Percentiles rank a stretch among this genome's conserved stretches.
phyloP scores from a whole-genome alignment of 805 yeast genomes.

The Nakazawaea ambrosiae region DNA sequence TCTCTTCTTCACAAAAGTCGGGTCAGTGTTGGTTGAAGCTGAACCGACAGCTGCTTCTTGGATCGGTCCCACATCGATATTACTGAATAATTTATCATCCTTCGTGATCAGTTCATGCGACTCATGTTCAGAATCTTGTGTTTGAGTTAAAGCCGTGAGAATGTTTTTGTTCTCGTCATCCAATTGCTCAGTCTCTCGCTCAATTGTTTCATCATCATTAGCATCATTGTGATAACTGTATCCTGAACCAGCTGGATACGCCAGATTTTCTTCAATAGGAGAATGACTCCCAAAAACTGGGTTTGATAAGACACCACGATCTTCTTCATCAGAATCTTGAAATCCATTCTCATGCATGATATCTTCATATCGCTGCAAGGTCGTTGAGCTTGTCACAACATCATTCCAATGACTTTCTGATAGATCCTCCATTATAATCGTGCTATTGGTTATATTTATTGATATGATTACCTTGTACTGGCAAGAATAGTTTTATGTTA shows the following conservation, averaged over 20 bases:
- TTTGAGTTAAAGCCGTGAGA: slow-evolving; percentile 36
- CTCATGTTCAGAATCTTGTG: slow-evolving; percentile 17
- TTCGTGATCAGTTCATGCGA: slow-evolving; percentile 16
- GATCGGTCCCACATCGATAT: slow-evolving; percentile 20
- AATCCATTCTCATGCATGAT: slow-evolving; percentile 11
- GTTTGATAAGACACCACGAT: too few relatives aligned
- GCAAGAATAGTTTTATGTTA: background rate
- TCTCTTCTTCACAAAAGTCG: slow-evolving; percentile 29
- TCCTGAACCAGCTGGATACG: too few relatives aligned
- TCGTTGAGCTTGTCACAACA: slow-evolving; percentile 33
- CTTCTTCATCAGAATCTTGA: slow-evolving; percentile 7
- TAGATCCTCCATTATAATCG: slow-evolving; percentile 41
- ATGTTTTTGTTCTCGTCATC: slow-evolving; percentile 18
- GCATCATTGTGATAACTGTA: too few relatives aligned
- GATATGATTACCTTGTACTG: too few relatives aligned
- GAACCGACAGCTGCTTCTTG: slow-evolving; percentile 15
- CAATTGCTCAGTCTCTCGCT: slow-evolving; percentile 25
- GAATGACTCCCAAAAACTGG: too few relatives aligned
- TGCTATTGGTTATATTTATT: too few relatives aligned
- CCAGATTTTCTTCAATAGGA: too few relatives aligned
- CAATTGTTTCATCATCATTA: too few relatives aligned
- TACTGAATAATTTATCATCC: slow-evolving; percentile 28
- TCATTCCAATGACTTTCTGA: slow-evolving; percentile 61
- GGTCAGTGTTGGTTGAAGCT: slow-evolving; percentile 20
- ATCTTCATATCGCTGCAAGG: slow-evolving; percentile 17